Evolutionary conservation across 2,329 filamentous ascomycete species (phyloP).

Genomic region (Gremmenia infestans): DNA sequence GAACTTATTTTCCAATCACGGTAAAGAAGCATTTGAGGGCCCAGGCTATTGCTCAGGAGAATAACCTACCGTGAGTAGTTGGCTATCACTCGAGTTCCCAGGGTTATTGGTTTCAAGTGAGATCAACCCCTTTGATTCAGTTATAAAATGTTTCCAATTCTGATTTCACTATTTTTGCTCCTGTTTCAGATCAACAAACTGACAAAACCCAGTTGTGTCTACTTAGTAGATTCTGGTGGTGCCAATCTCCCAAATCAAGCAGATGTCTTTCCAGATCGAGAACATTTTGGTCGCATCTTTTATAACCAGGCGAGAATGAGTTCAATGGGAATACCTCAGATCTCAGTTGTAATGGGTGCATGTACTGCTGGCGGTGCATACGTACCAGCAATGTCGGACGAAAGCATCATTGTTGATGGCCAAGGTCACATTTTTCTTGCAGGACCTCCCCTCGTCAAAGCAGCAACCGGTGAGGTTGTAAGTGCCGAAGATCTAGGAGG

Average conservation of each 20-base stretch:
- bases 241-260: slow-evolving; percentile 93
- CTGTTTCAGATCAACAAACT: too few relatives aligned
- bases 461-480: slow-evolving; percentile 89
- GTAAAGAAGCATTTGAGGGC: slow-evolving; percentile 96
- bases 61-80: slow-evolving; percentile 58
- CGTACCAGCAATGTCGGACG: slow-evolving; percentile 94
- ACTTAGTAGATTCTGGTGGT: slow-evolving; percentile 92
- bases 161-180: neutral
- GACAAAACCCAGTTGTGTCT: slow-evolving; percentile 62
- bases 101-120: too few relatives aligned
- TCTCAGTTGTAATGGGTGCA: slow-evolving; percentile 93
- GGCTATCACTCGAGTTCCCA: too few relatives aligned
- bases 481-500: slow-evolving; percentile 88
- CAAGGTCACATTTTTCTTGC: slow-evolving; percentile 98
- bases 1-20: slow-evolving; percentile 94
- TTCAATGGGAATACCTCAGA: slow-evolving; percentile 80
- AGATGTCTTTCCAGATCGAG: slow-evolving; percentile 89
- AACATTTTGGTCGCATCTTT: slow-evolving; percentile 94
- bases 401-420: slow-evolving; percentile 91
- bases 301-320: slow-evolving; percentile 97
- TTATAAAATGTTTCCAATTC: neutral
- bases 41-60: slow-evolving; percentile 86
- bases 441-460: slow-evolving; percentile 90
- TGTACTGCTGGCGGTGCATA: slow-evolving; percentile 96
- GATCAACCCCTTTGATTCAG: too few relatives aligned